Percentiles rank a stretch among this genome's conserved stretches.
Conservation (phyloP, 768 basidiomycete genomes). For the Collybia sp. region DNA sequence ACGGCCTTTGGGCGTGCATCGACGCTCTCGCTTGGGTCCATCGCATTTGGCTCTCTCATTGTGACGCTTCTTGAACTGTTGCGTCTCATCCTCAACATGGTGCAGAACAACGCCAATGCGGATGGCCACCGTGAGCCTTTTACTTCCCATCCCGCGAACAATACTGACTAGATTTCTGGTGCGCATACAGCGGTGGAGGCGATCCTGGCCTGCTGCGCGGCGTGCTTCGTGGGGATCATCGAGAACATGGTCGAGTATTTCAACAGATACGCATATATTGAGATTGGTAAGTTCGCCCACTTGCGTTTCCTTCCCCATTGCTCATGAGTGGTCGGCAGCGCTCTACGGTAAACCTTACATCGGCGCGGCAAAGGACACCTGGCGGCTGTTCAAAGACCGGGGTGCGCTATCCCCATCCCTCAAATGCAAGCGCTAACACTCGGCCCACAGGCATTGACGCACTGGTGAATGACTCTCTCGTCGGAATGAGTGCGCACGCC, state of each 20-base stretch:
- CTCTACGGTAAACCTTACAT: slow-evolving; percentile 85
- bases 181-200: slow-evolving; percentile 55
- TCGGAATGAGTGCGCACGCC: slow-evolving; percentile 62
- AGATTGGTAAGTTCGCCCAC: slow-evolving; percentile 50
- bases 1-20: slow-evolving; percentile 71
- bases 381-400: slow-evolving; percentile 70
- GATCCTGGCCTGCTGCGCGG: slow-evolving; percentile 73
- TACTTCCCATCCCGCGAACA: neutral
- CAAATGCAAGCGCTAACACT: slow-evolving; percentile 13
- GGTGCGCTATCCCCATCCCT: slow-evolving; percentile 29
- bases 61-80: slow-evolving; percentile 76
- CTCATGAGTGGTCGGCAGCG: too few species aligned
- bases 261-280: slow-evolving; percentile 82
- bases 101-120: slow-evolving; percentile 52
- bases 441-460: slow-evolving; percentile 55
- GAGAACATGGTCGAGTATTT: slow-evolving; percentile 71
- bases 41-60: slow-evolving; percentile 81
- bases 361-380: slow-evolving; percentile 78
- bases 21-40: slow-evolving; percentile 76
- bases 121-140: slow-evolving; percentile 60
- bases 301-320: too few species aligned
- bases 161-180: neutral
- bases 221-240: slow-evolving; percentile 72
- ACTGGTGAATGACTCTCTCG: slow-evolving; percentile 77
- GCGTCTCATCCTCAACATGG: slow-evolving; percentile 52